These are phyloP conservation scores for Lipomyces spencermartinsiae DNA, from an alignment of 805 yeast species.

Conservation along the genomic window DNA sequence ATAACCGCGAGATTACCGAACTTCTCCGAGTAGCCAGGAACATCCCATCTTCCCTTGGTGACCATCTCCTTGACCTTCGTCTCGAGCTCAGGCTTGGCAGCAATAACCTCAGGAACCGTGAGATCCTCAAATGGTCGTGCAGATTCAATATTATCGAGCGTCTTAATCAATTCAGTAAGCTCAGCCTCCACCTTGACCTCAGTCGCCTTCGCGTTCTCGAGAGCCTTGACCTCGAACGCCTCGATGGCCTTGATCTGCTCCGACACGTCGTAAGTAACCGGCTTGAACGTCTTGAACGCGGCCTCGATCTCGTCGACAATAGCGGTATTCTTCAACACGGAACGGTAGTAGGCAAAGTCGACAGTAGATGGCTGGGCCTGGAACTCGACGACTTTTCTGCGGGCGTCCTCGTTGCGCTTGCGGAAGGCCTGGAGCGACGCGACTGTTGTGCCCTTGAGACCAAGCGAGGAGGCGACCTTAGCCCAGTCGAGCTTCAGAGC, in stretches of 20 bases:
- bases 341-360: conserved; percentile 82
- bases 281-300: conserved; percentile 76
- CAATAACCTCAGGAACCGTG: conserved; percentile 91
- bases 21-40: conserved; percentile 98
- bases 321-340: conserved; percentile 77
- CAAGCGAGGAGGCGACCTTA: conserved; percentile 83
- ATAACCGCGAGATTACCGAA: conserved; percentile 96
- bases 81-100: conserved; percentile 97
- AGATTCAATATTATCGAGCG: conserved; percentile 89
- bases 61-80: conserved; percentile 95
- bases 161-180: conserved; percentile 81
- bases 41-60: conserved; percentile 95
- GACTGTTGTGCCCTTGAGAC: conserved; percentile 92
- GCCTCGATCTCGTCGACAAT: conserved; percentile 81
- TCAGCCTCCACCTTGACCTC: conserved; percentile 88
- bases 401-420: conserved; percentile 98
- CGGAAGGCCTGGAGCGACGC: conserved; percentile 87
- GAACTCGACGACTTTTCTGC: conserved; percentile 75
- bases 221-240: conserved; percentile 91
- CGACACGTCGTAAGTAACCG: conserved; percentile 82
- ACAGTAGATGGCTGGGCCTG: conserved; percentile 75
- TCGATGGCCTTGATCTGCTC: conserved; percentile 91
- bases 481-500: conserved; percentile 95
- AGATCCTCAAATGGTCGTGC: conserved; percentile 98
- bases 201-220: conserved; percentile 93